Evolutionary conservation across 139 green algal species (phyloP).

Genomic region (Volvox reticuliferus): DNA sequence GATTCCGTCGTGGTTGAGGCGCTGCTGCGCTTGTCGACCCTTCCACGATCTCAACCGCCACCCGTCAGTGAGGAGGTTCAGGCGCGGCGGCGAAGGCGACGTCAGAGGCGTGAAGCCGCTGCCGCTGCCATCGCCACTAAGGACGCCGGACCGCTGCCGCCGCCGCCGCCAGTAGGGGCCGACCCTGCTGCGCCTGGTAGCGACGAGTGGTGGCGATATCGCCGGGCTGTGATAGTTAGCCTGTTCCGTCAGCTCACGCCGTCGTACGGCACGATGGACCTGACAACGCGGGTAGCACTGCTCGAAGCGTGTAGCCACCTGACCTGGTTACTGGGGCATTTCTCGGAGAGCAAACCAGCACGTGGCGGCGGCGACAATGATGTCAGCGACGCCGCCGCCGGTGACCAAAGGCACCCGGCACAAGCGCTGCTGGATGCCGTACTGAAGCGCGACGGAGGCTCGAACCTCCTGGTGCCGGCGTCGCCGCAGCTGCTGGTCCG

Average conservation of each 20-base stretch:
- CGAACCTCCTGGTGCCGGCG: background rate
- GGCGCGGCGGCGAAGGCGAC: background rate
- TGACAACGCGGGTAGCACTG: background rate
- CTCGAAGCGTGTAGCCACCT: background rate
- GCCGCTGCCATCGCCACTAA: background rate
- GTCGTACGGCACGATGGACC: background rate
- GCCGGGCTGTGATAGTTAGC: background rate
- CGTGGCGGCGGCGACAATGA: background rate
- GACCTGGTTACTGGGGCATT: conserved; percentile 19
- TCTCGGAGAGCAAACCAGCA: background rate
- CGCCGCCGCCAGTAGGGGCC: background rate
- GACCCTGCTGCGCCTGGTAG: background rate
- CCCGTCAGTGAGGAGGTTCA: background rate
- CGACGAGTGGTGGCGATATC: background rate
- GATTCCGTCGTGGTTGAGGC: background rate
- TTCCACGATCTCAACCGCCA: background rate
- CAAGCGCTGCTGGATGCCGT: background rate
- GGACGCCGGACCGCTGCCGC: background rate
- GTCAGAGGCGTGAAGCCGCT: background rate
- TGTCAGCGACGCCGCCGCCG: background rate
- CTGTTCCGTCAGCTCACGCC: conserved; percentile 32
- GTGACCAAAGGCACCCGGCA: background rate
- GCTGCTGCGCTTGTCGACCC: background rate
- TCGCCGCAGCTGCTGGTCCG: background rate
- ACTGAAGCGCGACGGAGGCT: background rate